Evolutionary conservation across 1,139 yeast species (phyloP), one percentile per base, ranked within the genome.

Genomic region (Taphrina pruni): DNA sequence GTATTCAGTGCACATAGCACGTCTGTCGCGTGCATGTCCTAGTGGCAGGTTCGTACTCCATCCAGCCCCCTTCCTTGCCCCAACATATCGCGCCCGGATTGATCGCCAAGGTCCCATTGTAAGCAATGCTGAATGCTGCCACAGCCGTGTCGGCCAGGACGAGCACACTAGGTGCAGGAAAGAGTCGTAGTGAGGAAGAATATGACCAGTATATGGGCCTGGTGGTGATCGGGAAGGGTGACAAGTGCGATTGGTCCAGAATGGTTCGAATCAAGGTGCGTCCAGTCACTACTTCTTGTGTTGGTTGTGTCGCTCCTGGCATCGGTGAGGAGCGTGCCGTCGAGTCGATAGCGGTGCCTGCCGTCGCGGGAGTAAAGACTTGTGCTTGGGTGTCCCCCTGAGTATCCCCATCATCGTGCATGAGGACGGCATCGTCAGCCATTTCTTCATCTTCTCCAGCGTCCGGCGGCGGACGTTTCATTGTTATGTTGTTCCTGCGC

Each of bases 221-320:
- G 41, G 85, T 80, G 52, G 82, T 79, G 39, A 82, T 78, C 4
- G 86, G 81, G 76, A 92, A 91, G 20, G 99, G 98, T 58, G 95
- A 89, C 66, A 94, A 77, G 75, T 87, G 89, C 0, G 96, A 96
- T 78, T 94, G 99, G 75, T 91, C 97, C 12, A 94, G 79, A 1
- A 94, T 72, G 0, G 72, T 70, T 11, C 72, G 60, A 20, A 70
- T 64, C 52, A 70, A 64, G 45, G 72, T 65, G 9, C 60, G 60
- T n/a, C 55, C 58, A 1, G 60, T 55, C 43, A 26, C 50, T 21
- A 57, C 12, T n/a, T 38, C 56, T 14, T 50, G 43, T 50, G 43
- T 48, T 54, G 66, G 41, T 35, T 54, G 46, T 36, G 57, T 46
- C n/a, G 43, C 43, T 39, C 14, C 43, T 6, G 0, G 43, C 32